phyloP scores from a whole-genome alignment of 2,329 filamentous ascomycete species.

The Tolypocladium endophyticum region DNA sequence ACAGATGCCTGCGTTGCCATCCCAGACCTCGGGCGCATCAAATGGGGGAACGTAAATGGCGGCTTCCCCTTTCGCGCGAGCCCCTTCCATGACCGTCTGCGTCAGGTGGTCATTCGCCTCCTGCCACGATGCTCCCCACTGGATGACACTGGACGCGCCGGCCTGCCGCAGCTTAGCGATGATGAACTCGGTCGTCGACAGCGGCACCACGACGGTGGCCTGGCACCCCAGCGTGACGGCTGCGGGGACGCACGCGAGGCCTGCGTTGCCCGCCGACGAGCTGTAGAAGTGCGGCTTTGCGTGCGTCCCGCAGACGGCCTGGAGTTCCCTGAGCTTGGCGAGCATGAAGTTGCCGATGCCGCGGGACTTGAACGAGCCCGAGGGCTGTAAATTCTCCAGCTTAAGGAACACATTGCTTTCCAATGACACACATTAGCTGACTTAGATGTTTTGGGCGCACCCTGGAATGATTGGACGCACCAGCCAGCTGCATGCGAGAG shows the following conservation, averaged over 20 bases:
- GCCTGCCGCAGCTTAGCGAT: constrained; percentile 54
- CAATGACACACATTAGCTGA: background rate
- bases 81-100: constrained; percentile 33
- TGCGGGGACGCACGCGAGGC: constrained; percentile 67
- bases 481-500: constrained; percentile 10
- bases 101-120: constrained; percentile 59
- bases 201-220: constrained; percentile 63
- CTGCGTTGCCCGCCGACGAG: constrained; percentile 69
- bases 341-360: constrained; percentile 65
- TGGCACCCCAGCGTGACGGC: constrained; percentile 49
- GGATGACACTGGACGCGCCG: constrained; percentile 52
- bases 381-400: constrained; percentile 71
- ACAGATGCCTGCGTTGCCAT: constrained; percentile 48
- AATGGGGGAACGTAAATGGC: constrained; percentile 57
- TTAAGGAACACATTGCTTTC: constrained; percentile 67
- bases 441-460: background rate
- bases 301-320: constrained; percentile 3
- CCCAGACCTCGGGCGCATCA: constrained; percentile 55
- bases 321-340: constrained; percentile 22
- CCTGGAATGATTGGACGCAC: constrained; percentile 2
- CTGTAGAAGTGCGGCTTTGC: constrained; percentile 52
- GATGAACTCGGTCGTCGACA: constrained; percentile 55
- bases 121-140: constrained; percentile 54
- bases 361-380: constrained; percentile 74
- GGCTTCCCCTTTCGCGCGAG: constrained; percentile 16